Base-by-base conservation (phyloP, 2,329 filamentous ascomycete species). In the Waltergamsia citrina region DNA sequence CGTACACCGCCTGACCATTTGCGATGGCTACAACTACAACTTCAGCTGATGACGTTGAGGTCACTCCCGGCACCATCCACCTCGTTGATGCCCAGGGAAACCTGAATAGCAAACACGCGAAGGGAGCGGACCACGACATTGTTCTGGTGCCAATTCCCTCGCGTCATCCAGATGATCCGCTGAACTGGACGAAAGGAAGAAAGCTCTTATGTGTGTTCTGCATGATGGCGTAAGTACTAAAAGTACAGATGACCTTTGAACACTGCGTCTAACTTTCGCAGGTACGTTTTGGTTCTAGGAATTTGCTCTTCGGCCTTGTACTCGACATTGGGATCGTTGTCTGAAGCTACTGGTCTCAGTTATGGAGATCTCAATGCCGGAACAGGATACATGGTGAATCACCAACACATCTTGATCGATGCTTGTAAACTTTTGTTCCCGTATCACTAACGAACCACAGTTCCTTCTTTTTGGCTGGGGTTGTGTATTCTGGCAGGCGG, bases 81-180 rank as follows among this genome's bases (percentile, higher is more conserved):
- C 51, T 64, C 8, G 51, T 63, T 5, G 60, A 64, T 32, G 33
- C 61, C 3, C 45, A 60, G 22, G 52, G 53, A 8, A 52, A 41
- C 4, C 40, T 56, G 21, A 45, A 42, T 2, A 46, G 53, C 28
- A 48, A 43, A 6, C 60, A 62, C 39, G 50, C 53, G 4, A 8
- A 14, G 2, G 38, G 33, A 17, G n/a, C 17, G 7, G 12, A 36
- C 7, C 15, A 27, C 16, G 35, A 74, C 37, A 60, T 74, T 29
- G 59, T 70, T 15, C 59, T 75, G 18, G 62, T 65, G 4, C 71
- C 71, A 4, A 62, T 67, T 35, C 71, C 71, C n/a, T 68, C 65
- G 10, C 51, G 59, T 34, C 67, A 63, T 8, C 65, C 65, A 19
- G 64, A 71, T 40, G 68, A 72, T 43, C 68, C 68, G 15, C 52